These are phyloP conservation scores for Pseudocercospora cruenta DNA, from an alignment of 2,329 filamentous ascomycete species.

Conservation along the genomic window DNA sequence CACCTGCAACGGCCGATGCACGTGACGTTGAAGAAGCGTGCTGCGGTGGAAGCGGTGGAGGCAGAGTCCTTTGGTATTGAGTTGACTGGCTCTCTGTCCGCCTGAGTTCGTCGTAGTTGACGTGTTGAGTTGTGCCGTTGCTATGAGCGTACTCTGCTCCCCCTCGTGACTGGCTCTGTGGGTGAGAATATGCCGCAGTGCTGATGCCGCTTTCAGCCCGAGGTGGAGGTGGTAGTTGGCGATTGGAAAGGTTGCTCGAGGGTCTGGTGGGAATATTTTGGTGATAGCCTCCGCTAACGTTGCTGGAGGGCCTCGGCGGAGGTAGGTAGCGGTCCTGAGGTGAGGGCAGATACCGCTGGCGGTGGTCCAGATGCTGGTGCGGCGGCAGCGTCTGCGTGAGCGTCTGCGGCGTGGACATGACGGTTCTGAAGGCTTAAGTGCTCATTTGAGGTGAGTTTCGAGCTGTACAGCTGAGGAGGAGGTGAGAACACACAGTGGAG, in stretches of 20 bases:
- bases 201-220: constrained; percentile 38
- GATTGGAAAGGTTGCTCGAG: constrained; percentile 37
- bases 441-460: constrained; percentile 9
- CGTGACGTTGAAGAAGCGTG: constrained; percentile 29
- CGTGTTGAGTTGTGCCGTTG: constrained; percentile 26
- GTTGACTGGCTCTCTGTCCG: constrained; percentile 34
- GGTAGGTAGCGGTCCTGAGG: constrained; percentile 39
- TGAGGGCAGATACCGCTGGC: constrained; percentile 36
- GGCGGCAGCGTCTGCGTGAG: constrained; percentile 38
- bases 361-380: constrained; percentile 37
- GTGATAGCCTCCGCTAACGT: constrained; percentile 38
- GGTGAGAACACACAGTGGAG: not conserved
- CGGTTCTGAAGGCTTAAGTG: constrained; percentile 7
- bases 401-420: constrained; percentile 39
- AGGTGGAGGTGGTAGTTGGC: constrained; percentile 34
- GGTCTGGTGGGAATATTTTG: constrained; percentile 38
- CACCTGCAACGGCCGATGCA: constrained; percentile 25
- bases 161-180: constrained; percentile 31
- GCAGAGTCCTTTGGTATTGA: constrained; percentile 28
- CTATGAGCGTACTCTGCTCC: constrained; percentile 32
- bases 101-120: constrained; percentile 33
- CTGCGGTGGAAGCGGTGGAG: constrained; percentile 28
- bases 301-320: constrained; percentile 39
- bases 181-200: constrained; percentile 30
- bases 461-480: constrained; percentile 2